Evolutionary conservation across 176 grass and related monocot genomes (phyloP).

Genomic region (Triticum dicoccoides): DNA sequence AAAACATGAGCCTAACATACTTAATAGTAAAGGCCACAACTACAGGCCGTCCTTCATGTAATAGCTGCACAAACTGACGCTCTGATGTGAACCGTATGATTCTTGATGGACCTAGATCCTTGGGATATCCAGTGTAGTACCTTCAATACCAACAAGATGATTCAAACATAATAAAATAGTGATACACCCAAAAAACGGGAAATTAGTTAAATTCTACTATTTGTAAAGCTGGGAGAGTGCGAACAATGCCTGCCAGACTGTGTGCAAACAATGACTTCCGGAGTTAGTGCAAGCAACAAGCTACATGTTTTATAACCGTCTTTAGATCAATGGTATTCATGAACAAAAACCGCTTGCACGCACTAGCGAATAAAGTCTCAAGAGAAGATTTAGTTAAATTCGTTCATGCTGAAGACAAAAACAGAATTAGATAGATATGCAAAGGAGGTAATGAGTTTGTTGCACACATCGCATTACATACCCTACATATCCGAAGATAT

Average conservation of each 20-base stretch:
- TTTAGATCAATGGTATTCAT: background rate
- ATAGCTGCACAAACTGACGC: slow-evolving; percentile 75
- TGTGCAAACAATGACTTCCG: background rate
- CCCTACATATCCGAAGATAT: background rate
- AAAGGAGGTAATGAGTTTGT: background rate
- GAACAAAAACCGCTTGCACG: background rate
- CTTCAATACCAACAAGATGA: slow-evolving; percentile 39
- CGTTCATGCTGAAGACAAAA: background rate
- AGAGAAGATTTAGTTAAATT: background rate
- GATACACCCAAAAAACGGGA: background rate
- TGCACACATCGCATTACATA: background rate
- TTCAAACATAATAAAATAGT: background rate
- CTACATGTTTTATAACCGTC: background rate
- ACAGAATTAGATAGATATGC: background rate
- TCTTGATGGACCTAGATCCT: slow-evolving; percentile 75
- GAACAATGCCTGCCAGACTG: background rate
- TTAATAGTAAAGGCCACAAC: slow-evolving; percentile 93
- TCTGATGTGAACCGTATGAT: slow-evolving; percentile 88
- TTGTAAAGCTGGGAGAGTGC: background rate
- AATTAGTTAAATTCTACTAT: background rate
- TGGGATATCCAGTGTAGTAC: slow-evolving; percentile 96
- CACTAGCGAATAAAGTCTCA: background rate
- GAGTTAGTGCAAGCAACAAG: background rate
- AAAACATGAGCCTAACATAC: slow-evolving; percentile 34
- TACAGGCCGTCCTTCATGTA: slow-evolving; percentile 83